Evolutionary conservation across 345 rosid genomes (phyloP), one percentile per base, ranked within the genome.

Genomic region (Draba incana): DNA sequence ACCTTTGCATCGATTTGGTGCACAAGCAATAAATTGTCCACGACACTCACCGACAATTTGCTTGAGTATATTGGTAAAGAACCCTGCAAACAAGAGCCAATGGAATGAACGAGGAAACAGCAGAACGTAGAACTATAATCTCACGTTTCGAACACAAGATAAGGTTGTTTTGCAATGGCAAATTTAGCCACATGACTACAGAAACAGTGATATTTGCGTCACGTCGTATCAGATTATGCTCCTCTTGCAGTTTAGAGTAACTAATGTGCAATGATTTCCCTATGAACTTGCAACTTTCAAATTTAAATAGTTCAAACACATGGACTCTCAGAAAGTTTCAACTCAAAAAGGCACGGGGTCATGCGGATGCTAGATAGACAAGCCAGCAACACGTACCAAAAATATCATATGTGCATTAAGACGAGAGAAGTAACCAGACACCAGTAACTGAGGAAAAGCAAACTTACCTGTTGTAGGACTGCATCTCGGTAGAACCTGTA

Each of bases 1-100:
- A 95, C 99, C 78, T 92, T 95, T 62, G 98, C 92, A 63, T 92
- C 97, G 62, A 89, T 87, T 88, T 95, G 99, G 81, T 95, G 99
- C 78, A 95, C 89, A 45, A 95, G 98, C 59, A 92, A 80, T 24
- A 92, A 89, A 62, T 92, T 95, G 75, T 95, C 99, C 44, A 86
- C 92, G 81, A 89, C 89, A 69, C 84, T 95, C 68, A 89, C 83
- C 42, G 94, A 82, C 68, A 95, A 79, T 74, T 88, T 88, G 85
- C 81, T 95, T 68, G 98, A 95, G 80, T 86, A 95, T 46, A 89
- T 81, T 42, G 99, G 98, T 83, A 95, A 77, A 51, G 98, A 95
- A 70, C 99, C 99, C 99, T 95, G 82, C 60, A 76, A 56, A 62
- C 30, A 62, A 75, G 54, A 62, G 61, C 28, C 70, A 48, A 11